Base-by-base conservation (phyloP, 2,329 filamentous ascomycete genomes). In the Pseudocercospora fijiensis region DNA sequence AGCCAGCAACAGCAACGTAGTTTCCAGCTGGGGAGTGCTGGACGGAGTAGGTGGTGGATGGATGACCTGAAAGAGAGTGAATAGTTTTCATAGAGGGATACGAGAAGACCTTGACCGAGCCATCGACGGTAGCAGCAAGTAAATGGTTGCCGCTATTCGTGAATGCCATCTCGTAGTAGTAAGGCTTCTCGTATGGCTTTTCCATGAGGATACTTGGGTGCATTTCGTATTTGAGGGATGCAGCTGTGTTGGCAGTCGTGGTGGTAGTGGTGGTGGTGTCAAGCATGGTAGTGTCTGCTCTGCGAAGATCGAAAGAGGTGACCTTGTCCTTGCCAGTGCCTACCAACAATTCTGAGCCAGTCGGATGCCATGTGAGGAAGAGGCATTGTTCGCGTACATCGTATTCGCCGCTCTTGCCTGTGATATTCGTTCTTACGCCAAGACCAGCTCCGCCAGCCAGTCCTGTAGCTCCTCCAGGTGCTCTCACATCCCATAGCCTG, bases 401-500 rank as follows among this genome's bases (percentile, higher is more conserved):
- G 70, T 90, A 88, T 3, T 90, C 86, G 11, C 63, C 67, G 20
- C 61, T 64, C 59, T 67, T 68, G 87, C 85, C 7, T 87, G 65
- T 68, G 4, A 65, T 27, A 13, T 63, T 63, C 7, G 65, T 64
- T 49, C 88, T 70, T 22, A 60, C 62, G 20, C 63, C 26, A 80
- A 4, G 83, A 84, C 65, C 61, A 8, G 72, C 71, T 24, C 71
- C 71, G 3, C 70, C 71, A 22, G 62, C 68, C 20, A 70, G 65
- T 13, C 64, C 69, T n/a, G 68, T 70, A 3, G 60, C 61, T 26
- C 71, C 73, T 86, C 83, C 49, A 87, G 89, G 73, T 28, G 72
- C 65, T 70, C 90, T 82, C 11, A 92, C 89, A 73, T 94, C 90
- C 90, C 90, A 94, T 70, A 94, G 87, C 73, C 89, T 87, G 65